These are phyloP conservation scores for Arctium minus DNA, from an alignment of 129 eudicot species.

Conservation along the genomic window DNA sequence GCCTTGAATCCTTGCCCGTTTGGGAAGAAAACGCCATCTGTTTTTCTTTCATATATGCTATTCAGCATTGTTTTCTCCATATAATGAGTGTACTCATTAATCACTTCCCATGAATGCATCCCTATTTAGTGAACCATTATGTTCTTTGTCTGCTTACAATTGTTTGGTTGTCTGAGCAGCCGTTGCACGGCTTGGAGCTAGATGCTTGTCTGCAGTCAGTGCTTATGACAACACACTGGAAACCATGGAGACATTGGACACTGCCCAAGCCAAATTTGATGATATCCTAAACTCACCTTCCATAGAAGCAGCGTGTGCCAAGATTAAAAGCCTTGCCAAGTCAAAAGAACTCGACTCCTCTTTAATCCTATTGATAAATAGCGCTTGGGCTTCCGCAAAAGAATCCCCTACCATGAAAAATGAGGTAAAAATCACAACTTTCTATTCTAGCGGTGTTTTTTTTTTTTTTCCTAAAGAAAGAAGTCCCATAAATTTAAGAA, in stretches of 20 bases:
- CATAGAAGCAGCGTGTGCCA: constrained; percentile 81
- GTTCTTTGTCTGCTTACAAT: too few relatives aligned
- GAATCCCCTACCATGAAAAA: constrained; percentile 86
- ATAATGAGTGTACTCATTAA: neutral
- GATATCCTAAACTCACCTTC: constrained; percentile 84
- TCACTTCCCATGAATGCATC: neutral
- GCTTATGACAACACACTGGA: constrained; percentile 89
- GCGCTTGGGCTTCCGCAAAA: constrained; percentile 97
- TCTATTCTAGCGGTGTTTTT: neutral
- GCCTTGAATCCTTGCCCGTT: neutral
- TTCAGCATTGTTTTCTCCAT: neutral
- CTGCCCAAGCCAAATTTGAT: constrained; percentile 88
- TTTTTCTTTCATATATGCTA: neutral
- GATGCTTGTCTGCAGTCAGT: constrained; percentile 96
- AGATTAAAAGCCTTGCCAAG: constrained; percentile 89
- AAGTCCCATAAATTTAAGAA: neutral
- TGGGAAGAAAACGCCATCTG: neutral
- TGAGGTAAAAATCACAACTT: constrained; percentile 50
- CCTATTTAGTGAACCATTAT: neutral
- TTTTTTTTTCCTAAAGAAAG: neutral
- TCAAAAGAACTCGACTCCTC: constrained; percentile 93
- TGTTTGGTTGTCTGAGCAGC: constrained; percentile 43
- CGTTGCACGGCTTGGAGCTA: constrained; percentile 83
- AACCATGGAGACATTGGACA: constrained; percentile 71
- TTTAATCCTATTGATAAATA: constrained; percentile 68